Evolutionary conservation across 2,329 filamentous ascomycete species (phyloP).

Genomic region (Alternaria sp.): DNA sequence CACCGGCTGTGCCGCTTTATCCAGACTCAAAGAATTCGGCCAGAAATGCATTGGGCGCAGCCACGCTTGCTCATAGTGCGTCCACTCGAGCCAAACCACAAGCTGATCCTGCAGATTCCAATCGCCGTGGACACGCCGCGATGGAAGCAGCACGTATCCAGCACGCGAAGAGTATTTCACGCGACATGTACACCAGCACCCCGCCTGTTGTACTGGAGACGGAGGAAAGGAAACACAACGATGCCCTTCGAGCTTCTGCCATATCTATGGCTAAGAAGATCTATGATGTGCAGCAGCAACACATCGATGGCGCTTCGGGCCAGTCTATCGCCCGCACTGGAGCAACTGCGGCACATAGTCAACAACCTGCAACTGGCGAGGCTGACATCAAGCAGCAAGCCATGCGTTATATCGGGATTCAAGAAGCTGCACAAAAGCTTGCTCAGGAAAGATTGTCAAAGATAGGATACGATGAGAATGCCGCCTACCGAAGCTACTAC

Average conservation of each 20-base stretch:
- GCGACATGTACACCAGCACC: conserved; percentile 79
- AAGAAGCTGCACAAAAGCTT: conserved; percentile 86
- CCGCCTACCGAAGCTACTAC: conserved; percentile 79
- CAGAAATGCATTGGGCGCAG: conserved; percentile 75
- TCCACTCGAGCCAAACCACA: conserved; percentile 39
- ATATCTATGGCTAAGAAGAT: conserved; percentile 90
- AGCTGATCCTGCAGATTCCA: conserved; percentile 34
- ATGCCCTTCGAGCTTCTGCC: conserved; percentile 80
- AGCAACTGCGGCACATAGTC: conserved; percentile 45
- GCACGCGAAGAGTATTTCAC: conserved; percentile 73
- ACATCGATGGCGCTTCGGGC: conserved; percentile 59
- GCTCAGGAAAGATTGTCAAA: conserved; percentile 84
- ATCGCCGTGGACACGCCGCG: conserved; percentile 57
- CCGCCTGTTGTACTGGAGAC: conserved; percentile 76
- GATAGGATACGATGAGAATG: conserved; percentile 74
- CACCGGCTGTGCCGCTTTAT: conserved; percentile 57
- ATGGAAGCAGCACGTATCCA: conserved; percentile 69
- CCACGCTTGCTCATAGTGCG: conserved; percentile 69
- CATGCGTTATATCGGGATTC: conserved; percentile 68
- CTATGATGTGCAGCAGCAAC: conserved; percentile 75
- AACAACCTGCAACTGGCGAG: conserved; percentile 42
- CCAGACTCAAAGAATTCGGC: conserved; percentile 68
- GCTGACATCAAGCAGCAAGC: conserved; percentile 63
- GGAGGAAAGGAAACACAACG: conserved; percentile 75
- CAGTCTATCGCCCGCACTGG: conserved; percentile 45